phyloP scores from a whole-genome alignment of 75 land plant genomes.

The Ceratopteris richardii region DNA sequence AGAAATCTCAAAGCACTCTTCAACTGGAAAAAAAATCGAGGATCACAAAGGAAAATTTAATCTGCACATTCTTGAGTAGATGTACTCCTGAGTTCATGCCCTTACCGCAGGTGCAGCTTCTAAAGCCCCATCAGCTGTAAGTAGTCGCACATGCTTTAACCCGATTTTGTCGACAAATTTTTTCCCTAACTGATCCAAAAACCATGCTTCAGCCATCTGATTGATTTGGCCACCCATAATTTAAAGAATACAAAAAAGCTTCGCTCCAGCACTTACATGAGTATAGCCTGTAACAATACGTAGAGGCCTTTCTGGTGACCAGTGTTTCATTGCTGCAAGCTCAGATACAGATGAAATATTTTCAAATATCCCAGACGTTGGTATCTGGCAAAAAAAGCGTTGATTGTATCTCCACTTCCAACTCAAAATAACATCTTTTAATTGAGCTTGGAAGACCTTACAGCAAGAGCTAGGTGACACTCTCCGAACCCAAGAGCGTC shows the following conservation, averaged over 20 bases:
- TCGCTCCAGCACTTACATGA: conserved; percentile 40
- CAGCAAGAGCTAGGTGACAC: conserved; percentile 79
- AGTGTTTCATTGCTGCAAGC: conserved; percentile 77
- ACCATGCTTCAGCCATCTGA: too few relatives aligned
- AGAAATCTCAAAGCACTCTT: background rate
- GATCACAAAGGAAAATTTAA: conserved; percentile 2
- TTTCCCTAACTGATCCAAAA: conserved; percentile 80
- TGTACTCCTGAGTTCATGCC: too few relatives aligned
- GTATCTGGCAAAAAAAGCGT: conserved; percentile 50
- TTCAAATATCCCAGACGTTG: conserved; percentile 94
- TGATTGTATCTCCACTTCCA: background rate
- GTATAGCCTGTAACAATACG: conserved; percentile 84
- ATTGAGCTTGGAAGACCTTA: conserved; percentile 39
- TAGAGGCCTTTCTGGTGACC: conserved; percentile 77
- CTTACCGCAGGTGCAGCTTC: conserved; percentile 96
- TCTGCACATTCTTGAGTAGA: too few relatives aligned
- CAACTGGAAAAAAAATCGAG: background rate
- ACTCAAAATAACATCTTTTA: too few relatives aligned
- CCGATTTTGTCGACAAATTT: conserved; percentile 74
- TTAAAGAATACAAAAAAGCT: too few relatives aligned
- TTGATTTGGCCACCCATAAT: too few relatives aligned
- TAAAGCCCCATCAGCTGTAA: conserved; percentile 94
- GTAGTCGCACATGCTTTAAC: conserved; percentile 62
- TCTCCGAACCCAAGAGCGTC: conserved; percentile 83
- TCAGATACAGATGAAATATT: conserved; percentile 67